Conservation (phyloP, 169 alveolate genomes). For the Hammondia hammondi region DNA sequence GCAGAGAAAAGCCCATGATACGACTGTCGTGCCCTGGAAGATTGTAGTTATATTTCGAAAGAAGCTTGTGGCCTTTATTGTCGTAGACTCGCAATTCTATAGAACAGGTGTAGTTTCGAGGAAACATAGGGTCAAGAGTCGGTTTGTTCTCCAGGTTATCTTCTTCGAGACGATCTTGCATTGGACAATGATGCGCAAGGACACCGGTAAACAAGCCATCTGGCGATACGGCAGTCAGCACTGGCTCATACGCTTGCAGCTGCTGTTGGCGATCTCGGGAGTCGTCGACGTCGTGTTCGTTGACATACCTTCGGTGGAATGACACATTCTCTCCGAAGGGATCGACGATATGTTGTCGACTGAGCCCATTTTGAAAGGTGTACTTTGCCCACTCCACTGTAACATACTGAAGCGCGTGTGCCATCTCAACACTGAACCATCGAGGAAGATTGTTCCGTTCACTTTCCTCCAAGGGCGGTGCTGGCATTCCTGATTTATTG, state of each 20-base stretch:
- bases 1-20: constrained; percentile 27
- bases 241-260: constrained; percentile 31
- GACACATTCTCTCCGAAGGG: not conserved
- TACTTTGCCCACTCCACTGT: constrained; percentile 13
- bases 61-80: not conserved
- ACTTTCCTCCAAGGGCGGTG: too few relatives aligned
- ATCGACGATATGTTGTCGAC: not conserved
- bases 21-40: constrained; percentile 25
- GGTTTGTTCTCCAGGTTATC: constrained; percentile 30
- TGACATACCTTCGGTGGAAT: not conserved
- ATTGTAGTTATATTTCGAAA: not conserved
- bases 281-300: not conserved
- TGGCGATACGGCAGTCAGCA: constrained; percentile 21
- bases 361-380: not conserved
- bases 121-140: not conserved
- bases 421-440: not conserved
- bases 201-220: not conserved
- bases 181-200: constrained; percentile 32
- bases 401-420: not conserved
- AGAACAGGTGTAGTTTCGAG: constrained; percentile 21
- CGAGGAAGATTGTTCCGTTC: not conserved
- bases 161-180: constrained; percentile 20
- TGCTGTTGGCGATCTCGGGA: not conserved
- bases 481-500: too few relatives aligned
- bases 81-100: not conserved